Evolutionary conservation across 2,329 filamentous ascomycete species (phyloP).

Genomic region (Rasamsonia emersonii): DNA sequence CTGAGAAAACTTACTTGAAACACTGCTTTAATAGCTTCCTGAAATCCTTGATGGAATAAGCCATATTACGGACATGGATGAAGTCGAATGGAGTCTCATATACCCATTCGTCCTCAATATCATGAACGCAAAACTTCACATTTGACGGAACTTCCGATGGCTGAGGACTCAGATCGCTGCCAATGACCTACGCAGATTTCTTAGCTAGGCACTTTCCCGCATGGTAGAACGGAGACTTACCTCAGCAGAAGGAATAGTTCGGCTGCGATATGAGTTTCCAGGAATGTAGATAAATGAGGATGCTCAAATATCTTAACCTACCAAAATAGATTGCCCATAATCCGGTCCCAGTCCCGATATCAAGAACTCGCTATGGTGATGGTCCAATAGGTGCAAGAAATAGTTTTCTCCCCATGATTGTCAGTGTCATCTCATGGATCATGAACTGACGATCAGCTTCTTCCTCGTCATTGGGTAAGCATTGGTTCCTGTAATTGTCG

Average conservation of each 20-base stretch:
- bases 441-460: slow-evolving; percentile 9
- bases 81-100: slow-evolving; percentile 48
- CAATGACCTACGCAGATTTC: slow-evolving; percentile 5
- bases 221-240: background rate
- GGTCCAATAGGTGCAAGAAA: slow-evolving; percentile 8
- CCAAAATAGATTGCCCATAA: slow-evolving; percentile 10
- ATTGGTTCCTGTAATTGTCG: slow-evolving; percentile 3
- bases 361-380: slow-evolving; percentile 6
- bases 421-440: slow-evolving; percentile 8
- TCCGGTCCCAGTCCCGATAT: slow-evolving; percentile 10
- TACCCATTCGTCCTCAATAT: slow-evolving; percentile 50
- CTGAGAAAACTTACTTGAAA: slow-evolving; percentile 30
- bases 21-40: slow-evolving; percentile 39
- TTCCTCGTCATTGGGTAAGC: slow-evolving; percentile 8
- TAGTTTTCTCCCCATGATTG: slow-evolving; percentile 6
- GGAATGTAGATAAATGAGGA: too few relatives aligned
- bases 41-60: slow-evolving; percentile 51
- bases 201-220: background rate
- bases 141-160: slow-evolving; percentile 42
- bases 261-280: too few relatives aligned
- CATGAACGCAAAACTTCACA: slow-evolving; percentile 49
- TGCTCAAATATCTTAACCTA: too few relatives aligned
- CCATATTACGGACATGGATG: slow-evolving; percentile 51
- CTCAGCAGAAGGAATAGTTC: slow-evolving; percentile 1
- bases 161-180: slow-evolving; percentile 9